Conservation (phyloP, 2,329 filamentous ascomycete genomes). For the Beauveria sp. region DNA sequence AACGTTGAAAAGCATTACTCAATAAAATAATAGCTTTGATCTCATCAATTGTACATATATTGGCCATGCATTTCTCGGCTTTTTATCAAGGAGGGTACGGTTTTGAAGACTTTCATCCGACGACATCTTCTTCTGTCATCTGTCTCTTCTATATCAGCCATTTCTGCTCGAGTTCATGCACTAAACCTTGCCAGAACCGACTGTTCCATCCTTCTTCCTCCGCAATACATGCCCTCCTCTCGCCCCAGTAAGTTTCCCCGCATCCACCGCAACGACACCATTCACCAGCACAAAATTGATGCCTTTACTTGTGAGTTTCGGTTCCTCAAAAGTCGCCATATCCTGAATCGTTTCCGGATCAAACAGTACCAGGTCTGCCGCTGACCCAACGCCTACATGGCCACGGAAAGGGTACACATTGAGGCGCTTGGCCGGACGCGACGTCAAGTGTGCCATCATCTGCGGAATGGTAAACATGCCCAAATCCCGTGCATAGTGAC, state of each 20-base stretch:
- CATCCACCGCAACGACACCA: slow-evolving; percentile 17
- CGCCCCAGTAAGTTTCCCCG: slow-evolving; percentile 16
- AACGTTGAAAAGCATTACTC: too few species aligned
- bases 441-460: slow-evolving; percentile 19
- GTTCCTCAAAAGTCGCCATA: slow-evolving; percentile 18
- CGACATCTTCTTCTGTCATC: too few species aligned
- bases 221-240: slow-evolving; percentile 16
- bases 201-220: slow-evolving; percentile 8
- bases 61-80: too few species aligned
- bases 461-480: slow-evolving; percentile 15
- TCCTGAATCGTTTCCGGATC: slow-evolving; percentile 16
- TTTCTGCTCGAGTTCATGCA: not conserved
- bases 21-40: too few species aligned
- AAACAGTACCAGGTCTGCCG: slow-evolving; percentile 18
- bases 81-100: too few species aligned
- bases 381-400: slow-evolving; percentile 17
- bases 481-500: slow-evolving; percentile 18
- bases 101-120: too few species aligned
- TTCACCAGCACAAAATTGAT: slow-evolving; percentile 18
- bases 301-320: slow-evolving; percentile 16
- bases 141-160: too few species aligned
- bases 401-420: slow-evolving; percentile 17
- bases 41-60: too few species aligned
- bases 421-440: slow-evolving; percentile 18
- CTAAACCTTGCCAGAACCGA: not conserved